Conservation (phyloP, 441 rosid species). For the Adansonia gregorii region DNA sequence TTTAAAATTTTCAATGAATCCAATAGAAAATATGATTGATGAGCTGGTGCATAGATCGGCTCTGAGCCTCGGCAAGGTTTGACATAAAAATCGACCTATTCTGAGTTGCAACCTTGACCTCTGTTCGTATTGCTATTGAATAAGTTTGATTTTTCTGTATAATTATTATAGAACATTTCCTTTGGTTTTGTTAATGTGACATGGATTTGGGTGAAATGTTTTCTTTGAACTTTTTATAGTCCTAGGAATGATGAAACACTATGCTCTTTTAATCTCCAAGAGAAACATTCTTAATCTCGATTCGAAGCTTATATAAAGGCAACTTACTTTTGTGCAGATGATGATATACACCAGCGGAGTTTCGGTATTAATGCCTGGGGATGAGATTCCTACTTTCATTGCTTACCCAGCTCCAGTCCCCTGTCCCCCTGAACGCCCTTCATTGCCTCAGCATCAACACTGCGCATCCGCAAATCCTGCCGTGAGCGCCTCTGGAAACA, state of each 20-base stretch:
- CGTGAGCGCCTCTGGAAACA: background rate
- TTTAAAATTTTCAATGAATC: background rate
- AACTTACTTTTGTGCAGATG: slow-evolving; percentile 54
- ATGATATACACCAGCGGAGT: slow-evolving; percentile 73
- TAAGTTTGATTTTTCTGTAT: background rate
- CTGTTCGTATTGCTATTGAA: background rate
- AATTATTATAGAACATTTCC: background rate
- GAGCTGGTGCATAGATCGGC: background rate
- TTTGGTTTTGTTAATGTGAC: background rate
- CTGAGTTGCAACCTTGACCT: background rate
- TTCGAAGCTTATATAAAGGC: background rate
- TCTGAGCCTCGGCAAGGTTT: background rate
- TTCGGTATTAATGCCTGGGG: slow-evolving; percentile 97
- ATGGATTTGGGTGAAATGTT: background rate
- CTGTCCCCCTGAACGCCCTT: slow-evolving; percentile 39
- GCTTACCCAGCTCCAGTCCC: slow-evolving; percentile 73
- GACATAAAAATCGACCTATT: background rate
- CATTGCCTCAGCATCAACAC: slow-evolving; percentile 47
- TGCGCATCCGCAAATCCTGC: slow-evolving; percentile 17
- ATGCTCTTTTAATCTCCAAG: slow-evolving; percentile 1
- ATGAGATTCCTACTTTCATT: slow-evolving; percentile 79
- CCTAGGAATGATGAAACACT: background rate
- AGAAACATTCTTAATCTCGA: background rate
- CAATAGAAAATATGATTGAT: background rate
- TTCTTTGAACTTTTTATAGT: background rate